Evolutionary conservation across 495 filamentous ascomycete genomes (phyloP).

Genomic region (Daldinia vernicosa): DNA sequence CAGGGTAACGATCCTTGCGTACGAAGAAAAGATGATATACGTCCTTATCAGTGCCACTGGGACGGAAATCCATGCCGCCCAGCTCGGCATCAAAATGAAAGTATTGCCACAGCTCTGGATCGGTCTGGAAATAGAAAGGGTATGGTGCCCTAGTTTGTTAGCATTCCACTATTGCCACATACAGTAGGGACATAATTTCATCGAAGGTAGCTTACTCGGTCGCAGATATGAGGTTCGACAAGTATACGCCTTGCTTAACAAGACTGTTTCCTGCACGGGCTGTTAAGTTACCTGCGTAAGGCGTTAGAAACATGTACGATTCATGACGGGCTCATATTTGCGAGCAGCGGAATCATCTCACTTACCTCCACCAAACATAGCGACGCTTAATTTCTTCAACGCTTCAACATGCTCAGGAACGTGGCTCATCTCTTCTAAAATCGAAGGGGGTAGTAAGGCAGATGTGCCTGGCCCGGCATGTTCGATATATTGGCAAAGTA

Average conservation of each 20-base stretch:
- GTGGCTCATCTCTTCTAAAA: slow-evolving; percentile 56
- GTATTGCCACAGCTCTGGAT: slow-evolving; percentile 59
- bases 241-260: slow-evolving; percentile 40
- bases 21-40: slow-evolving; percentile 62
- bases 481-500: slow-evolving; percentile 45
- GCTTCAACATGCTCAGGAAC: slow-evolving; percentile 37
- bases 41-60: slow-evolving; percentile 51
- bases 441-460: slow-evolving; percentile 50
- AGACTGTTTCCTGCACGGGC: slow-evolving; percentile 44
- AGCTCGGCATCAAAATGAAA: slow-evolving; percentile 58
- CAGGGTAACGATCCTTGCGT: slow-evolving; percentile 47
- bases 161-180: not conserved
- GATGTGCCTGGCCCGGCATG: slow-evolving; percentile 40
- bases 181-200: not conserved
- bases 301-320: not conserved
- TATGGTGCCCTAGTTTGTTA: slow-evolving; percentile 37
- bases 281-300: slow-evolving; percentile 6
- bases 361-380: slow-evolving; percentile 53
- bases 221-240: slow-evolving; percentile 49
- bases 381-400: slow-evolving; percentile 45
- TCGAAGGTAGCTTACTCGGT: slow-evolving; percentile 50
- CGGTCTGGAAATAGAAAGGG: slow-evolving; percentile 47
- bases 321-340: not conserved
- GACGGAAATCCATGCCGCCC: slow-evolving; percentile 54
- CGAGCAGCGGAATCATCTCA: not conserved